Base-by-base conservation (phyloP, 805 yeast genomes). In the Metschnikowia lunata region DNA sequence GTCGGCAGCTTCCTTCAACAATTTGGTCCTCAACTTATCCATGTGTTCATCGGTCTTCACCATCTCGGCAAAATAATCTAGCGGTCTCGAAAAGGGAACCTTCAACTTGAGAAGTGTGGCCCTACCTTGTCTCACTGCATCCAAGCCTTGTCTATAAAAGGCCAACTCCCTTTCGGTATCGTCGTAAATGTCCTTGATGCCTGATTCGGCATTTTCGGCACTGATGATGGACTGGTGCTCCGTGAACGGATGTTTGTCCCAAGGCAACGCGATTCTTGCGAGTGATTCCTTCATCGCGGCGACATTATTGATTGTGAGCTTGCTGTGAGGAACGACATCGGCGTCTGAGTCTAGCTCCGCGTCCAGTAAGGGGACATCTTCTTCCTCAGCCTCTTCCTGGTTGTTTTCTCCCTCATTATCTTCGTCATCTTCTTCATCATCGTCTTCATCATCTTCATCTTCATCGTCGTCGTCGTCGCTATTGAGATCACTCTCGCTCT, bases 31-130 rank as follows among this genome's bases (percentile, higher is more conserved):
- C 61, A 93, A 77, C 67, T 81, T 87, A 60, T 88, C 97, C 99
- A 93, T 93, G 67, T 93, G 99, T 64, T 88, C 97, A 66, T 93
- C 99, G 43, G 90, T 83, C 72, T 93, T 93, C 48, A 89, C 87
- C 99, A 93, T 93, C 69, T 93, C 99, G 14, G 99, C 99, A 70
- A 93, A 93, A 66, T 88, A 93, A 63, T 93, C 99, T 58, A 79
- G 71, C 31, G 99, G 99, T 65, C 99, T 80, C 27, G 95, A 75
- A 64, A 93, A 93, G 48, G 97, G 88, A 29, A 91, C 81, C 60
- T 83, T 83, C 53, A 86, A 75, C 58, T 81, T 81, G 45, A 81
- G 68, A 34, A 86, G 71, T 43, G 78, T 77, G 37, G 74, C 63
- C 59, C 91, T 82, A 26, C 86, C 96, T 54, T 76, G 79, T 40